Percentiles rank a stretch among this genome's conserved stretches.
These are phyloP conservation scores for Erodium moschatum DNA, from an alignment of 441 rosid genomes.

Conservation along the genomic window DNA sequence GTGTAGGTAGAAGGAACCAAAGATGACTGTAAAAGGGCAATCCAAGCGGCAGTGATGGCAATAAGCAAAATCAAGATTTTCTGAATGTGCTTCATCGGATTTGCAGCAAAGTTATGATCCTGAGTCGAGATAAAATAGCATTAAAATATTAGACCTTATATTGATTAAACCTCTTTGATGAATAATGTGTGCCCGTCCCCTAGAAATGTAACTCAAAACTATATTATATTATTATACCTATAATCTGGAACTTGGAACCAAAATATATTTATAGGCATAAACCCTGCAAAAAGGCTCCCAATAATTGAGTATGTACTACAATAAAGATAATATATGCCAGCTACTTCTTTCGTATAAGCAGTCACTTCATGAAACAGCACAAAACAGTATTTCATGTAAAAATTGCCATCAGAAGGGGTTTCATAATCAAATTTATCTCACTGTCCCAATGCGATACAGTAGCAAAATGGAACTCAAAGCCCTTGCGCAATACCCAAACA, in stretches of 20 bases:
- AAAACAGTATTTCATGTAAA: too few relatives aligned
- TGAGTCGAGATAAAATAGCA: constrained; percentile 9
- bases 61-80: constrained; percentile 56
- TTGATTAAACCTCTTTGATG: background rate
- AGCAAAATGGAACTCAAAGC: too few relatives aligned
- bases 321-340: too few relatives aligned
- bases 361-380: too few relatives aligned
- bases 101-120: background rate
- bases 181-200: too few relatives aligned
- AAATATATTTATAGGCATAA: background rate
- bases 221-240: too few relatives aligned
- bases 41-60: constrained; percentile 60
- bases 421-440: too few relatives aligned
- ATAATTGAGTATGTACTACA: background rate
- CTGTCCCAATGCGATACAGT: too few relatives aligned
- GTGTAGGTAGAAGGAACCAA: constrained; percentile 48
- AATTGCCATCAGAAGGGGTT: too few relatives aligned
- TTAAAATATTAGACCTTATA: background rate
- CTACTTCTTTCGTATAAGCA: too few relatives aligned
- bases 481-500: too few relatives aligned
- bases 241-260: background rate
- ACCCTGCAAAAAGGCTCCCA: background rate
- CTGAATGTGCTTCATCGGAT: constrained; percentile 69
- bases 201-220: too few relatives aligned
- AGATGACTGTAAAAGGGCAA: constrained; percentile 68